These are phyloP conservation scores for Choricystis sp. DNA, from an alignment of 139 green algal species.

Conservation along the genomic window DNA sequence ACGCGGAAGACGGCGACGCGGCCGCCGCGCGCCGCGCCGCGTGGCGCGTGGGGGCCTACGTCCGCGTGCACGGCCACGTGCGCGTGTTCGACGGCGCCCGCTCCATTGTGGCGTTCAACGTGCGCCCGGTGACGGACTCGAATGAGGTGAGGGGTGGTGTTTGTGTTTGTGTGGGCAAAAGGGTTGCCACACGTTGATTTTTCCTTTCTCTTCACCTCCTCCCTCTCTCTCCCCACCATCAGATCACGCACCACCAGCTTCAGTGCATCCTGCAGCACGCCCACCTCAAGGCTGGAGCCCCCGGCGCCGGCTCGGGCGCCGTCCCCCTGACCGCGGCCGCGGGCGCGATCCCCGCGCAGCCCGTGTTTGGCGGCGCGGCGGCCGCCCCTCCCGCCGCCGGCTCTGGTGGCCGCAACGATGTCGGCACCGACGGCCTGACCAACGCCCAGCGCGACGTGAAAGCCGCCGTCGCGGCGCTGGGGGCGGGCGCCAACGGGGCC, in stretches of 20 bases:
- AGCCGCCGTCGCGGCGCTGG: conserved; percentile 15
- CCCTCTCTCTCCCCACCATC: background rate
- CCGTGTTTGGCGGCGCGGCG: background rate
- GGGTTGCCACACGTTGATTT: background rate
- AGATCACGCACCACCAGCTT: conserved; percentile 63
- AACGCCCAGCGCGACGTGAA: conserved; percentile 13
- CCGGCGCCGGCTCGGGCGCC: background rate
- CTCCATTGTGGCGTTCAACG: conserved; percentile 34
- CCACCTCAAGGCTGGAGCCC: conserved; percentile 37
- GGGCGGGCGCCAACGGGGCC: conserved; percentile 14
- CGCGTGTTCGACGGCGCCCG: conserved; percentile 21
- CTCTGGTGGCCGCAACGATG: background rate
- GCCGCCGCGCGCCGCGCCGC: conserved; percentile 18
- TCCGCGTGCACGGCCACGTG: conserved; percentile 52
- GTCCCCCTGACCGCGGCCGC: background rate
- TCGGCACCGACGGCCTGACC: conserved; percentile 14
- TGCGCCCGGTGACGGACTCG: conserved; percentile 41
- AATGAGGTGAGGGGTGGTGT: conserved; percentile 48
- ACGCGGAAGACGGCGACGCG: conserved; percentile 21
- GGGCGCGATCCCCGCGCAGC: background rate
- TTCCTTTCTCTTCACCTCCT: background rate
- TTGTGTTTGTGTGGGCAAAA: background rate
- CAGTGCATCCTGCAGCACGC: conserved; percentile 57
- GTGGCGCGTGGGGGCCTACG: conserved; percentile 38
- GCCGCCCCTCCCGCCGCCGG: background rate